Conservation (phyloP, 2,329 filamentous ascomycete species). For the Claviceps sp. region DNA sequence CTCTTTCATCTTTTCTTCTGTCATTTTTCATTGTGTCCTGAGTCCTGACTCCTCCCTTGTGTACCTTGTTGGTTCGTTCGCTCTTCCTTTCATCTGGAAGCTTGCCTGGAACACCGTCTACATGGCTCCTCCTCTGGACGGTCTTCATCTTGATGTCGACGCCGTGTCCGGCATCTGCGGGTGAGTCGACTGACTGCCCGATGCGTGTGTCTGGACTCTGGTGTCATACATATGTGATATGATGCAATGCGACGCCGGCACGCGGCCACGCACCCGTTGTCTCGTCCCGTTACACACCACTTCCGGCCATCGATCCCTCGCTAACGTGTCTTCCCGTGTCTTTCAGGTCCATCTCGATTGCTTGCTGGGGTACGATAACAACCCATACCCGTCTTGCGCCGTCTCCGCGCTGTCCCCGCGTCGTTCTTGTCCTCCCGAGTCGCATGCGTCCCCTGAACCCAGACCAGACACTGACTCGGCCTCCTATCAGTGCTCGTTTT, state of each 20-base stretch:
- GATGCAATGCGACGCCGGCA: too few species aligned
- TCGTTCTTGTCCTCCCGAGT: too few species aligned
- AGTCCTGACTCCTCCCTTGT: too few species aligned
- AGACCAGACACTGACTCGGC: background rate
- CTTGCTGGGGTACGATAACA: conserved; percentile 54
- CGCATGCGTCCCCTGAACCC: background rate
- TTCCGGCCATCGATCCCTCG: background rate
- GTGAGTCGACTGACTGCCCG: conserved; percentile 27
- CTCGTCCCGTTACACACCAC: too few species aligned
- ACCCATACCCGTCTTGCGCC: too few species aligned
- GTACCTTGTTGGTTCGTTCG: too few species aligned
- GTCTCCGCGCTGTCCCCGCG: too few species aligned
- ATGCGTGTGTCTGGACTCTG: background rate
- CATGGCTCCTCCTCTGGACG: conserved; percentile 42
- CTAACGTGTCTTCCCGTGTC: background rate
- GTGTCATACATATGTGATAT: too few species aligned
- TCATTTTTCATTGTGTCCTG: too few species aligned
- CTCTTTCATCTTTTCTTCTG: too few species aligned
- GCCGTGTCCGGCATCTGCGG: conserved; percentile 87
- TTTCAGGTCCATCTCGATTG: conserved; percentile 77
- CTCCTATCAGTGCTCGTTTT: conserved; percentile 64
- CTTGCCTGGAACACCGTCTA: background rate
- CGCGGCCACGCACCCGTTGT: too few species aligned
- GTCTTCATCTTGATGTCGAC: conserved; percentile 68
- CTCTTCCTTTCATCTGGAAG: too few species aligned